Percentiles rank a stretch among this genome's conserved stretches.
Evolutionary conservation across 2,329 filamentous ascomycete species (phyloP).

Genomic region (Septoria petroselini): DNA sequence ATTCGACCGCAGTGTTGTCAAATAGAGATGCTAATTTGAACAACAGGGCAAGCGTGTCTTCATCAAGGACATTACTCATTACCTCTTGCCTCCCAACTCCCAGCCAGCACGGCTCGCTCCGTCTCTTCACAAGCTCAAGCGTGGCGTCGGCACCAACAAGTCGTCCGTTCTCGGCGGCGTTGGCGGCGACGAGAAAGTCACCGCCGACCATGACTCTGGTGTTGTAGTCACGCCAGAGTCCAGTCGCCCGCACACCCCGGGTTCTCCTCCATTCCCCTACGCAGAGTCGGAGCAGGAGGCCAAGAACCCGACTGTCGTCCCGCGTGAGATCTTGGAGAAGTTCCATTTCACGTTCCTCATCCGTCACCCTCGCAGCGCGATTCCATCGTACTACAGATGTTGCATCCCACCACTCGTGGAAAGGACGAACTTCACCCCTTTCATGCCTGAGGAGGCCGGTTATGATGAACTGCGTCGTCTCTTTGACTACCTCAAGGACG

Average conservation of each 20-base stretch:
- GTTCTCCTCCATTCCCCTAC: slow-evolving; percentile 54
- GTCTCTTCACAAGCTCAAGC: slow-evolving; percentile 61
- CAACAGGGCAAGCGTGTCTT: slow-evolving; percentile 82
- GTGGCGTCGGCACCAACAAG: slow-evolving; percentile 57
- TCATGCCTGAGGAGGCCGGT: slow-evolving; percentile 83
- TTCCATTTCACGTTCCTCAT: slow-evolving; percentile 98
- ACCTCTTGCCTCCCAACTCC: slow-evolving; percentile 73
- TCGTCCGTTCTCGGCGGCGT: slow-evolving; percentile 27
- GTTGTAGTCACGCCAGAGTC: slow-evolving; percentile 32
- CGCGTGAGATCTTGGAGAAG: slow-evolving; percentile 65
- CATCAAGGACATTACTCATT: slow-evolving; percentile 97
- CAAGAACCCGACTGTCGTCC: slow-evolving; percentile 81
- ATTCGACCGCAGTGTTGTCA: not conserved
- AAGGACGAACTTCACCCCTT: slow-evolving; percentile 80
- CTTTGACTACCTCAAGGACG: slow-evolving; percentile 76
- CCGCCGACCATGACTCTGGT: slow-evolving; percentile 31
- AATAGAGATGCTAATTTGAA: slow-evolving; percentile 18
- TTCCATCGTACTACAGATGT: slow-evolving; percentile 93
- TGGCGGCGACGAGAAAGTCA: slow-evolving; percentile 32
- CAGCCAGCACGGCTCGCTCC: slow-evolving; percentile 69
- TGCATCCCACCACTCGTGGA: slow-evolving; percentile 81
- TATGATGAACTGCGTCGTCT: slow-evolving; percentile 82
- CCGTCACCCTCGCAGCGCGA: slow-evolving; percentile 85
- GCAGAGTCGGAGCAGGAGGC: slow-evolving; percentile 54
- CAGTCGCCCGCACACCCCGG: slow-evolving; percentile 30